These are phyloP conservation scores for Phytophthora lateralis DNA, from an alignment of 352 stramenopile species.

Conservation along the genomic window DNA sequence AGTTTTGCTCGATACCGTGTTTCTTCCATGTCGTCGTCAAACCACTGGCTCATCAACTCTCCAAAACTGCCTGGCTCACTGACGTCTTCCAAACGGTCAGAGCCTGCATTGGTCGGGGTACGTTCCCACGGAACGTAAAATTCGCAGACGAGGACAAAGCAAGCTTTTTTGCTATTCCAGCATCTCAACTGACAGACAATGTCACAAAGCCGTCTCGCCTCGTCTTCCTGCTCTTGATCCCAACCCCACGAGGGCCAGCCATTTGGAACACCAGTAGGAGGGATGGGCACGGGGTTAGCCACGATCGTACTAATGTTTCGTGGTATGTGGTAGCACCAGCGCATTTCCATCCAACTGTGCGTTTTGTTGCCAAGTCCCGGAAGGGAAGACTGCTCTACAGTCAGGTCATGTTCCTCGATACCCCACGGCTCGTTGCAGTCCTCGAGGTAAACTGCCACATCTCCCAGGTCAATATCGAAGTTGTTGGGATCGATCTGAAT, in stretches of 20 bases:
- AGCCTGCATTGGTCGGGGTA: constrained; percentile 3
- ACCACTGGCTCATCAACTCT: constrained; percentile 74
- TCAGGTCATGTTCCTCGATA: constrained; percentile 19
- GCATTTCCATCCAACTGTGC: constrained; percentile 78
- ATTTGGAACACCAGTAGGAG: constrained; percentile 56
- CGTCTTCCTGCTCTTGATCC: constrained; percentile 32
- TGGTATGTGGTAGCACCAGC: constrained; percentile 81
- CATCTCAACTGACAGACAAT: constrained; percentile 75
- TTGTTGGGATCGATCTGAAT: constrained; percentile 34
- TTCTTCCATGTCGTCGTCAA: constrained; percentile 69
- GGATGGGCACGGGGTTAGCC: constrained; percentile 62
- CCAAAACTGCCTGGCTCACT: constrained; percentile 66
- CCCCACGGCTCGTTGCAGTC: constrained; percentile 69
- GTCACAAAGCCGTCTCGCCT: constrained; percentile 55
- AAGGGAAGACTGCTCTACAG: constrained; percentile 23
- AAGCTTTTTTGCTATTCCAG: constrained; percentile 60
- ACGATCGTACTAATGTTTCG: constrained; percentile 57
- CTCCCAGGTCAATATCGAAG: constrained; percentile 37
- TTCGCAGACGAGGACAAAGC: constrained; percentile 59
- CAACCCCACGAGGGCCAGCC: constrained; percentile 70
- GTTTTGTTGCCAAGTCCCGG: constrained; percentile 54
- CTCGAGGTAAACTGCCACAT: constrained; percentile 52
- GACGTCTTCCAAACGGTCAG: constrained; percentile 23
- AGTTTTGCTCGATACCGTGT: constrained; percentile 48
- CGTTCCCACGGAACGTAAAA: constrained; percentile 82